Base-by-base conservation (phyloP, 1,139 yeast genomes). In the Debaryomyces psychrophilus region DNA sequence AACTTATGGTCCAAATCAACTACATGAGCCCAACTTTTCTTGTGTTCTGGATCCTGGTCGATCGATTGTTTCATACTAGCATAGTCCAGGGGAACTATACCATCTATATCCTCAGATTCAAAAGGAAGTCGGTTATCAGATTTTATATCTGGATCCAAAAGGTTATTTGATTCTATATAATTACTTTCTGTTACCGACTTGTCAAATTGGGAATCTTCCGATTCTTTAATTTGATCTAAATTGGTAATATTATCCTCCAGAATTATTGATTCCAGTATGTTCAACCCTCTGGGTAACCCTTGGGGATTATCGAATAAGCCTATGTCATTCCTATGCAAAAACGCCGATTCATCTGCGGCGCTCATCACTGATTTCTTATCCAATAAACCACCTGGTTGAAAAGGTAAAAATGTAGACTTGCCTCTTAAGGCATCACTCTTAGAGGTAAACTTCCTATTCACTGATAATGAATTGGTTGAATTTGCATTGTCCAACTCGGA, bases 1-100 rank as follows among this genome's bases (percentile, higher is more conserved):
- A 93, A 80, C 48, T 79, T 82, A 58, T 90, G 96, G 59, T 88
- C 83, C 44, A 93, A 71, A 59, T 93, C 97, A 15, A 93, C 97
- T 41, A 89, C 82, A 67, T 93, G 99, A 0, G 99, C 99, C 98
- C 98, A 93, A 47, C 85, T 82, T 50, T 79, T 82, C 50, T 80
- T 81, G 20, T 65, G 55, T 44, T 64, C 64, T 28, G 65, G 56
- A 22, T 67, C 68, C 23, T 65, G 59, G 2, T 64, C 61, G 41
- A 66, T 63, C 17, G 62, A 54, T 41, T 53, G 57, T 44, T 51
- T 61, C 34, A 72, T 59, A 22, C 60, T 51, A 0, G 65, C 41
- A 50, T 64, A 73, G 50, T 86, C 87, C 43, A 81, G 70, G 0
- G 97, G 95, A n/a, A 90, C 76, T 12, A 90, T 68, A 2, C 83